A percentile compares a stretch with the other conserved stretches of the same genome.
Conservation (phyloP, 2,329 filamentous ascomycete species). For the Colletotrichum higginsianum region DNA sequence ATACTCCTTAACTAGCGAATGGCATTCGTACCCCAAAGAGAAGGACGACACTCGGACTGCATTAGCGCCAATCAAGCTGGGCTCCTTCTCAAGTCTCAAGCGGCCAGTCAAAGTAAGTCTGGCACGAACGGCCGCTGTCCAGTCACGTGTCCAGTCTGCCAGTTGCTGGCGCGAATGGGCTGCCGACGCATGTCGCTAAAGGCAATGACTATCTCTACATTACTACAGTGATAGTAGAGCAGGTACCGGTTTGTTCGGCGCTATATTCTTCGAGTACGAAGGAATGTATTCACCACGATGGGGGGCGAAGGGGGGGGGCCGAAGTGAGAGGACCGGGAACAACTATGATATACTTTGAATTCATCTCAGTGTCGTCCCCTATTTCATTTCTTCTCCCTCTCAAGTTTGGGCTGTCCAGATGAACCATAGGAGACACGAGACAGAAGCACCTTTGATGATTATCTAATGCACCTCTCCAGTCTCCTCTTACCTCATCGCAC, state of each 20-base stretch:
- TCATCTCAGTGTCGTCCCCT: neutral
- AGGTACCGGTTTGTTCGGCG: no score
- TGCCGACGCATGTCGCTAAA: neutral
- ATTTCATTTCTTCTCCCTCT: neutral
- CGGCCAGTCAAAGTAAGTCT: slow-evolving; percentile 35
- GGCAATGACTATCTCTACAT: neutral
- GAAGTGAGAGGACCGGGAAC: neutral
- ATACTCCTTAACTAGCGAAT: slow-evolving; percentile 10
- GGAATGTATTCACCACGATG: neutral
- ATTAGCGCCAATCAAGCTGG: slow-evolving; percentile 43
- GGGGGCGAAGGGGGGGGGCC: neutral
- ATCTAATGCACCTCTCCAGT: slow-evolving; percentile 7
- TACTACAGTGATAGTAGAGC: no score
- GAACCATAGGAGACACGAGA: neutral
- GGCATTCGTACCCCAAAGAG: slow-evolving; percentile 1
- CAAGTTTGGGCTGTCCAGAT: neutral
- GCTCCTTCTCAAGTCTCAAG: slow-evolving; percentile 33
- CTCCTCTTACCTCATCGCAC: slow-evolving; percentile 10
- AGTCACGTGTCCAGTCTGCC: slow-evolving; percentile 30
- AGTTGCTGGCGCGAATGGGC: slow-evolving; percentile 1
- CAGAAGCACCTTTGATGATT: slow-evolving; percentile 7
- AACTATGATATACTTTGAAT: neutral
- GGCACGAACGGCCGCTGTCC: slow-evolving; percentile 16
- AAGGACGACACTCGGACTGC: slow-evolving; percentile 31
- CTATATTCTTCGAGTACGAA: no score